phyloP scores from a whole-genome alignment of 116 monocot species.

The Thalassia testudinum region DNA sequence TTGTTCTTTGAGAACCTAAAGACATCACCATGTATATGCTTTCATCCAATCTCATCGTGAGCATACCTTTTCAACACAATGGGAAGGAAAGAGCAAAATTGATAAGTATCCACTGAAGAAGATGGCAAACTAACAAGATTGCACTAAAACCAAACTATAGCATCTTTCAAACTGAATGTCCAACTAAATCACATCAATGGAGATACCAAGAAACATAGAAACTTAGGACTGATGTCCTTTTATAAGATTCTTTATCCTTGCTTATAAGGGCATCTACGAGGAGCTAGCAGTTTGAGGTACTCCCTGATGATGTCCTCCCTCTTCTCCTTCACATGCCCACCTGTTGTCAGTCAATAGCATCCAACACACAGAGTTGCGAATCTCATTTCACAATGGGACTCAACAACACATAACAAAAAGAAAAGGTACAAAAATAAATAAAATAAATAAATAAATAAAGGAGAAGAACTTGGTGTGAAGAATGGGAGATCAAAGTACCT shows the following conservation, averaged over 20 bases:
- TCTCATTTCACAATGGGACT: not conserved
- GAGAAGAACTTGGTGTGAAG: slow-evolving; percentile 51
- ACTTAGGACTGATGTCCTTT: too few species aligned
- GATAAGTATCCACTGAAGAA: too few species aligned
- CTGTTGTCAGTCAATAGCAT: slow-evolving; percentile 9
- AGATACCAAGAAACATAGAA: too few species aligned
- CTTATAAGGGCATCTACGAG: slow-evolving; percentile 21
- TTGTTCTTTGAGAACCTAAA: slow-evolving; percentile 43
- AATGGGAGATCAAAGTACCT: slow-evolving; percentile 81
- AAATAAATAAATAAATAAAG: not conserved
- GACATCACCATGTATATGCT: slow-evolving; percentile 43
- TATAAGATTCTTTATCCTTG: too few species aligned
- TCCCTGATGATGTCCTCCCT: slow-evolving; percentile 20
- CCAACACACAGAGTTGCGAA: not conserved
- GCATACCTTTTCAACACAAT: slow-evolving; percentile 21
- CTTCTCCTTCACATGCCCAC: slow-evolving; percentile 20
- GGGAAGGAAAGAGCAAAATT: not conserved
- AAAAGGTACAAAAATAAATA: not conserved
- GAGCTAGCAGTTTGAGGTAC: slow-evolving; percentile 18
- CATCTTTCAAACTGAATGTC: too few species aligned
- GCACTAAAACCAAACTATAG: too few species aligned
- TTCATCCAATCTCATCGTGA: slow-evolving; percentile 52
- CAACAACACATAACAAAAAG: not conserved
- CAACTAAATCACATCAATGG: too few species aligned
- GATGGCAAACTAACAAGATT: too few species aligned